phyloP scores from a whole-genome alignment of 1,284 basidiomycete genomes.

The Lentinus polychrous region DNA sequence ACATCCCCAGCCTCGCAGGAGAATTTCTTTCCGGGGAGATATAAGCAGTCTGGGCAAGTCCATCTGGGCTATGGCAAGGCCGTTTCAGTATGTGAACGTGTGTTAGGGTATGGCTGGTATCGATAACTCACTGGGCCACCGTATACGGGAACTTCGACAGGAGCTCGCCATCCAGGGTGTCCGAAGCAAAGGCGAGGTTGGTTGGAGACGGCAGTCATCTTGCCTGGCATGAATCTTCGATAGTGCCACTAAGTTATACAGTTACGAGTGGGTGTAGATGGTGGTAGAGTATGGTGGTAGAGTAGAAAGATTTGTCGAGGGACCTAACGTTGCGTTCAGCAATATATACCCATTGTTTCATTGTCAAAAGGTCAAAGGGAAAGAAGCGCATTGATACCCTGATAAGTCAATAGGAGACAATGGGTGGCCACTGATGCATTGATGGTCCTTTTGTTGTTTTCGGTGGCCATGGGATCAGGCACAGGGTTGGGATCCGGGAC shows the following conservation, averaged over 20 bases:
- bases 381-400: background rate
- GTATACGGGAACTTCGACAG: background rate
- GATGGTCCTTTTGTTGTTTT: background rate
- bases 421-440: background rate
- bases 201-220: background rate
- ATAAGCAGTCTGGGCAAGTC: background rate
- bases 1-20: background rate
- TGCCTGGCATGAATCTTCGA: background rate
- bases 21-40: background rate
- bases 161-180: background rate
- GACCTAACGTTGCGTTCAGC: background rate
- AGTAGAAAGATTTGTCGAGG: background rate
- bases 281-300: background rate
- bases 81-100: background rate
- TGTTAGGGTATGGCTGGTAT: background rate
- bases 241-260: background rate
- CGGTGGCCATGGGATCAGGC: background rate
- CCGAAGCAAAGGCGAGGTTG: background rate
- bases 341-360: background rate
- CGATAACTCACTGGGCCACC: background rate
- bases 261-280: background rate
- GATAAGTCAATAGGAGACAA: background rate
- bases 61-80: background rate
- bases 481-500: too few relatives aligned
- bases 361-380: background rate